These are phyloP conservation scores for Orbilia javanica DNA, from an alignment of 2,329 filamentous ascomycete species.

Conservation along the genomic window DNA sequence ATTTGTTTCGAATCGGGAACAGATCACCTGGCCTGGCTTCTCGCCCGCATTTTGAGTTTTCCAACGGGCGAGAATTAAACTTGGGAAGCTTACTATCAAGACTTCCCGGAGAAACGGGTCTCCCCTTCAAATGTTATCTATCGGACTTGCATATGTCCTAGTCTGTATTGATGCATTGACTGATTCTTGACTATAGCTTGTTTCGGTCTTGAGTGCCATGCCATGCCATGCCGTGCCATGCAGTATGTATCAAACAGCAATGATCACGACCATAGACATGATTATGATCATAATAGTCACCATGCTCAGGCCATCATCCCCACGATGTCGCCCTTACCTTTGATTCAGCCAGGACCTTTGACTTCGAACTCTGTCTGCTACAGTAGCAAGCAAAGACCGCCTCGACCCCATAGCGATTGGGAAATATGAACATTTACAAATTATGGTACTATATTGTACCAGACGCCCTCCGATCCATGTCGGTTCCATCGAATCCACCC, in stretches of 20 bases:
- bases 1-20: slow-evolving; percentile 48
- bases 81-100: neutral
- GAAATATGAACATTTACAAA: slow-evolving; percentile 7
- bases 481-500: slow-evolving; percentile 1
- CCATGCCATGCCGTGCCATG: neutral
- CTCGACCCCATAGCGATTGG: neutral
- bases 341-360: neutral
- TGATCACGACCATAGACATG: slow-evolving; percentile 10
- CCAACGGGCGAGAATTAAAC: neutral
- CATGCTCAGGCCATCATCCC: slow-evolving; percentile 26
- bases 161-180: slow-evolving; percentile 15
- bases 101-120: slow-evolving; percentile 42
- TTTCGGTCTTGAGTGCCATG: slow-evolving; percentile 14
- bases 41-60: slow-evolving; percentile 13
- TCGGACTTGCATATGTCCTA: neutral
- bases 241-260: neutral
- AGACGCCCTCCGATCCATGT: slow-evolving; percentile 30
- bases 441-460: slow-evolving; percentile 16
- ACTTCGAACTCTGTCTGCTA: neutral
- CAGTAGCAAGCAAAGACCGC: neutral
- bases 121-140: neutral
- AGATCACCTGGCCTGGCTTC: slow-evolving; percentile 57
- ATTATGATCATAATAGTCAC: neutral
- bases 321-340: slow-evolving; percentile 5
- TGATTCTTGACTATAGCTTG: slow-evolving; percentile 29